These are phyloP conservation scores for Cutaneotrichosporon curvatum DNA, from an alignment of 1,284 basidiomycete species.

Conservation along the genomic window DNA sequence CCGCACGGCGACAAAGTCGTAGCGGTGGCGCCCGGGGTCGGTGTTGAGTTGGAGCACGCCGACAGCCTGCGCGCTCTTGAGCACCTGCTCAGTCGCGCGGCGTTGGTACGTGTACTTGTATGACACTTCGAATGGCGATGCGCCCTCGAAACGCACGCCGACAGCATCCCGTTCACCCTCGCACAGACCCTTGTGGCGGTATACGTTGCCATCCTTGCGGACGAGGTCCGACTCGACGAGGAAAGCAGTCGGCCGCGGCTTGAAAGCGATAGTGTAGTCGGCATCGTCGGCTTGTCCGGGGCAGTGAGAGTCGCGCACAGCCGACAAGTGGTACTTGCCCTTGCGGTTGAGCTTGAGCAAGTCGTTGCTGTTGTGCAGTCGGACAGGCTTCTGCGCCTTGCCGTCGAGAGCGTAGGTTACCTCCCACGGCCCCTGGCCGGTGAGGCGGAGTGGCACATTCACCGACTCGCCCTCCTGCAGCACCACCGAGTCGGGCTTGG, in stretches of 20 bases:
- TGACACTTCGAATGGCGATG: constrained; percentile 73
- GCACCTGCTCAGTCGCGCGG: constrained; percentile 57
- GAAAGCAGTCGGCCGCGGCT: constrained; percentile 32
- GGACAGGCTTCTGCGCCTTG: constrained; percentile 49
- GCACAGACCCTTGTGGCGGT: constrained; percentile 66
- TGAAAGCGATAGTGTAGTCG: constrained; percentile 65
- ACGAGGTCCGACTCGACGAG: constrained; percentile 36
- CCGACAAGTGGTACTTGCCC: constrained; percentile 56
- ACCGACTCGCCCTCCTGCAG: constrained; percentile 71
- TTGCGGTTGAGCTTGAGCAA: constrained; percentile 60
- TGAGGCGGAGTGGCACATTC: constrained; percentile 68
- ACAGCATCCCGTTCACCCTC: constrained; percentile 71
- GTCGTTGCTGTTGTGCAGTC: constrained; percentile 61
- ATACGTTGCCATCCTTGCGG: constrained; percentile 57
- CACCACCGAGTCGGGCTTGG: constrained; percentile 53
- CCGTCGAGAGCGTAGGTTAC: constrained; percentile 63
- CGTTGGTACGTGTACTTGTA: constrained; percentile 43
- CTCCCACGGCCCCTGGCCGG: constrained; percentile 84
- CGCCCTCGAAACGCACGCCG: constrained; percentile 68
- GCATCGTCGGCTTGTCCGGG: constrained; percentile 61
- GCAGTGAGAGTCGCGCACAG: constrained; percentile 78
- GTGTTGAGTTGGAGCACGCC: constrained; percentile 79
- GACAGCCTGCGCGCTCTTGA: constrained; percentile 75
- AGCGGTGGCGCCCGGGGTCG: constrained; percentile 71
- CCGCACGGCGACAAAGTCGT: constrained; percentile 79